Conservation (phyloP, 2,329 filamentous ascomycete species). For the Beauveria caledonica region DNA sequence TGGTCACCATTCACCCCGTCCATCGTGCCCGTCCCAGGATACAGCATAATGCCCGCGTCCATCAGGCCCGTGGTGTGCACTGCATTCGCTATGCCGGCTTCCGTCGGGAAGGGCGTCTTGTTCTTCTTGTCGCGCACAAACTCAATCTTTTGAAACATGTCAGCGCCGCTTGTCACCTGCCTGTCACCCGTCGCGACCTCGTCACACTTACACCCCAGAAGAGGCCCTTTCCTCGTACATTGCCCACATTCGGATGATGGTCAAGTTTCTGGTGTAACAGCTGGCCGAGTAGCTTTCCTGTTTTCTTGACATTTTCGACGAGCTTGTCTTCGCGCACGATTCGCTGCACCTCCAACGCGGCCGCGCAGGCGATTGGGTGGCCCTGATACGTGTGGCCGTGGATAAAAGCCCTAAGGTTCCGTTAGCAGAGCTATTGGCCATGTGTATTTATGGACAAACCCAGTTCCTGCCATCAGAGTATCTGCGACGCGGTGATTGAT, state of each 20-base stretch:
- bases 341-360: conserved; percentile 22
- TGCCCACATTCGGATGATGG: conserved; percentile 21
- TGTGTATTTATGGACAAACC: conserved; percentile 5
- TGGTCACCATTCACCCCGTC: conserved; percentile 19
- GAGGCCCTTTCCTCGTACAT: conserved; percentile 23
- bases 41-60: conserved; percentile 41
- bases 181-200: background rate
- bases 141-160: conserved; percentile 18
- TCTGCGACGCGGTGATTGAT: conserved; percentile 43
- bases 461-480: conserved; percentile 28
- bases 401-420: conserved; percentile 11
- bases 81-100: conserved; percentile 17
- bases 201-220: conserved; percentile 21
- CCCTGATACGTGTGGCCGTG: conserved; percentile 22
- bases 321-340: conserved; percentile 37
- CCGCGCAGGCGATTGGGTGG: conserved; percentile 20
- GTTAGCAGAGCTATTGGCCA: conserved; percentile 5
- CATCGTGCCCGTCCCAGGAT: conserved; percentile 19
- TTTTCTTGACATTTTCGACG: conserved; percentile 15
- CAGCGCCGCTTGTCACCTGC: too few relatives aligned
- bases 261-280: conserved; percentile 18
- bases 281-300: conserved; percentile 11
- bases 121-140: conserved; percentile 21
- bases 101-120: conserved; percentile 24
- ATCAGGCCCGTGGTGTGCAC: conserved; percentile 31